These are phyloP conservation scores for Aspergillus floridensis DNA, from an alignment of 2,329 filamentous ascomycete genomes.

Conservation along the genomic window DNA sequence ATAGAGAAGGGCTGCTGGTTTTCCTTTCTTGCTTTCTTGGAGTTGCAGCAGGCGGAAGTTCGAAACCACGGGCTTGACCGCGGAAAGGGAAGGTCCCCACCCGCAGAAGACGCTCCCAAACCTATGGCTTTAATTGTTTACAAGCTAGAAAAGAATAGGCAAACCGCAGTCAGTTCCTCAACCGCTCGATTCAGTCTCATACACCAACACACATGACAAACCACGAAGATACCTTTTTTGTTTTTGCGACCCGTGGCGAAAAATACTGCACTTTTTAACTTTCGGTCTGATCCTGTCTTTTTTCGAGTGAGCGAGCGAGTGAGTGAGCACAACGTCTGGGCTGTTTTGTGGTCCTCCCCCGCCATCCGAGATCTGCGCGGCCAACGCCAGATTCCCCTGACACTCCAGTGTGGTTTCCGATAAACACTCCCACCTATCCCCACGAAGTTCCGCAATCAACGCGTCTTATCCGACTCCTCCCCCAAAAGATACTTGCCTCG, in stretches of 20 bases:
- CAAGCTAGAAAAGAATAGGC: background rate
- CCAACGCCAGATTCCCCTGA: conserved; percentile 30
- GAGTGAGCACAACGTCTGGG: background rate
- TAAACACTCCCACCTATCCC: conserved; percentile 13
- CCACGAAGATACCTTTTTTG: background rate
- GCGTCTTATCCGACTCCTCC: conserved; percentile 14
- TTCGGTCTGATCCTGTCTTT: background rate
- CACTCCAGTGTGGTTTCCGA: conserved; percentile 23
- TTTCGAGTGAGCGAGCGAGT: no score
- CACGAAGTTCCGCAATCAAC: conserved; percentile 11
- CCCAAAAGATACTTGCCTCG: background rate
- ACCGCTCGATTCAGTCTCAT: background rate
- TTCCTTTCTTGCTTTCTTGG: no score
- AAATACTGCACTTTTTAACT: background rate
- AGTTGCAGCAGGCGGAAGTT: no score
- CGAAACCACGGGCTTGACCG: conserved; percentile 17
- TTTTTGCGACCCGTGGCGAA: background rate
- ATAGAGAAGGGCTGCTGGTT: conserved; percentile 3
- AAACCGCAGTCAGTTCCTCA: background rate
- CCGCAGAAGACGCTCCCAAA: conserved; percentile 11
- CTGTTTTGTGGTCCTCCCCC: background rate
- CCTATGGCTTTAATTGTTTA: conserved; percentile 11
- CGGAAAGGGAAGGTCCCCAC: conserved; percentile 19
- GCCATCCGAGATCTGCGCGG: conserved; percentile 1
- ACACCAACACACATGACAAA: no score